These are phyloP conservation scores for Aegilops speltoides DNA, from an alignment of 176 grass and related monocot species.

Conservation along the genomic window DNA sequence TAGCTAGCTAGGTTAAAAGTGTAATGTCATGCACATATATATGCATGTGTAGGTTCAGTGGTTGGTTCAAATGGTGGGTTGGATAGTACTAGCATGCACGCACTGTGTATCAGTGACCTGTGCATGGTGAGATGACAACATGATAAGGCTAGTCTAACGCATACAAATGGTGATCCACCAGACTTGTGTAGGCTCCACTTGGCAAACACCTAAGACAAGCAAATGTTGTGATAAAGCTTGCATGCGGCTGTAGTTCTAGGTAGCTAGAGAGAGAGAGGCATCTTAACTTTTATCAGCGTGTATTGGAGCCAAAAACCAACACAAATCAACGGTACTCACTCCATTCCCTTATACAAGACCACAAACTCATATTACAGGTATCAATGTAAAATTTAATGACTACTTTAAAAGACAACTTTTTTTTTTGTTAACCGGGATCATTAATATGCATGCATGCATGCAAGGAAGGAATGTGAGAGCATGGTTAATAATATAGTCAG, in stretches of 20 bases:
- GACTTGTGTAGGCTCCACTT: background rate
- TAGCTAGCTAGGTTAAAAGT: background rate
- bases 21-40: background rate
- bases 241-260: background rate
- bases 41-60: background rate
- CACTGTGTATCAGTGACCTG: background rate
- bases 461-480: too few relatives aligned
- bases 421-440: too few relatives aligned
- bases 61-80: conserved; percentile 11
- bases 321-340: background rate
- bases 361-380: too few relatives aligned
- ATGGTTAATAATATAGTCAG: too few relatives aligned
- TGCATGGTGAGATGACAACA: background rate
- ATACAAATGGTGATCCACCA: background rate
- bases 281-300: background rate
- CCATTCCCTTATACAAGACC: too few relatives aligned
- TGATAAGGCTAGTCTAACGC: conserved; percentile 4
- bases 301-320: background rate
- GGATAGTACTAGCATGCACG: background rate
- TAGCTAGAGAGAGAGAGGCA: background rate
- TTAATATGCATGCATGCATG: too few relatives aligned
- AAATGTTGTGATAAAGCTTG: background rate
- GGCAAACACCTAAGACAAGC: background rate
- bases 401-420: too few relatives aligned
- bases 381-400: too few relatives aligned